Evolutionary conservation across 1,139 yeast species (phyloP).

Genomic region (Yamadazyma blattariae): DNA sequence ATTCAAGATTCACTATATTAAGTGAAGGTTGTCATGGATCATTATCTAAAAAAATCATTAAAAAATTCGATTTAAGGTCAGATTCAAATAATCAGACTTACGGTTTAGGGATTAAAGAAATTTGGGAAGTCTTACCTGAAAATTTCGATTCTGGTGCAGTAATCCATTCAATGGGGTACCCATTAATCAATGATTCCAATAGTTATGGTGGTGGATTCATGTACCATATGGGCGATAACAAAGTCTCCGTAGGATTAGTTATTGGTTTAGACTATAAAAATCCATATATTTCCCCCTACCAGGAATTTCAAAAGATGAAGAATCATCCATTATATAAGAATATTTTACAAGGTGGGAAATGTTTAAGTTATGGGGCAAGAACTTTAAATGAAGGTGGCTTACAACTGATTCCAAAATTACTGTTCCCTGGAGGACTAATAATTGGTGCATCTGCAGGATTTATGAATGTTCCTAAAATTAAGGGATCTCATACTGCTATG

Average conservation of each 20-base stretch:
- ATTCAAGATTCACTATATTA: conserved; percentile 78
- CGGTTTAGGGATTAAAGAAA: conserved; percentile 93
- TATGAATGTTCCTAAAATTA: conserved; percentile 93
- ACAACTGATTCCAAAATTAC: conserved; percentile 84
- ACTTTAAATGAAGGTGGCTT: conserved; percentile 95
- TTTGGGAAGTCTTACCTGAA: conserved; percentile 91
- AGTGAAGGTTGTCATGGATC: conserved; percentile 99
- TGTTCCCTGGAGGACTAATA: conserved; percentile 93
- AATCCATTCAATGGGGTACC: conserved; percentile 88
- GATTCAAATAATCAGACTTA: conserved; percentile 80
- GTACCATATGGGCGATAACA: conserved; percentile 93
- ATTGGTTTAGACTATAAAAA: conserved; percentile 90
- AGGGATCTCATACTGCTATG: conserved; percentile 98
- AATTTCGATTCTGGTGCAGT: conserved; percentile 79
- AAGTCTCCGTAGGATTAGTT: conserved; percentile 87
- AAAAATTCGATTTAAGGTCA: conserved; percentile 64
- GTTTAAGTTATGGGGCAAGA: conserved; percentile 91
- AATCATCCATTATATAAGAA: conserved; percentile 82
- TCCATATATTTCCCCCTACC: conserved; percentile 93
- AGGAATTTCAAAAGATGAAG: conserved; percentile 93
- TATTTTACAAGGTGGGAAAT: conserved; percentile 82
- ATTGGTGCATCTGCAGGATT: conserved; percentile 97
- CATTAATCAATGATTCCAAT: conserved; percentile 52
- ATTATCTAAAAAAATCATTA: conserved; percentile 70
- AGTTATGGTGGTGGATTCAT: conserved; percentile 96